Evolutionary conservation across 495 filamentous ascomycete species (phyloP).

Genomic region (Penicillium pulvis): DNA sequence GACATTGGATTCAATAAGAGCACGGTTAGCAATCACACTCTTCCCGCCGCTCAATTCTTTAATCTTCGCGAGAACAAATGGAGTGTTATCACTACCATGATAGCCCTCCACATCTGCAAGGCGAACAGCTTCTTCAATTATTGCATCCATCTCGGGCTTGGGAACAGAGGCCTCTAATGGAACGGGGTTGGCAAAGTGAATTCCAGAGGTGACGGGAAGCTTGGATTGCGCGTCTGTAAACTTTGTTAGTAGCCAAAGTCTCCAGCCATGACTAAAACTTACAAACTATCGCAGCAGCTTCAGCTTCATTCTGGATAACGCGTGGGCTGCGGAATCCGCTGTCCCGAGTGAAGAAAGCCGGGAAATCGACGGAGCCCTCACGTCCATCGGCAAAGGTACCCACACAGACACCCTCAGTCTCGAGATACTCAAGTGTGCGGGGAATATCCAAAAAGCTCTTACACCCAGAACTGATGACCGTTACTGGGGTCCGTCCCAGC

Average conservation of each 20-base stretch:
- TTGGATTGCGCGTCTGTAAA: conserved; percentile 60
- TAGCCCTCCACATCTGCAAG: conserved; percentile 70
- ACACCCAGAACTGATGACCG: conserved; percentile 86
- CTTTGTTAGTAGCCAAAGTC: background rate
- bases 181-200: conserved; percentile 88
- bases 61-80: conserved; percentile 81
- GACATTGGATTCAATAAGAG: conserved; percentile 79
- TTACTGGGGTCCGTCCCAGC: conserved; percentile 85
- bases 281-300: conserved; percentile 87
- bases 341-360: conserved; percentile 86
- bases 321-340: conserved; percentile 79
- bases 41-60: conserved; percentile 73
- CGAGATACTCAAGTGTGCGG: conserved; percentile 87
- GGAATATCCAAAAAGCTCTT: conserved; percentile 96
- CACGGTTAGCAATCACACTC: conserved; percentile 74
- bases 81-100: conserved; percentile 80
- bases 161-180: conserved; percentile 70
- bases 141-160: conserved; percentile 67
- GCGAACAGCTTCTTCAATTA: conserved; percentile 71
- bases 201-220: conserved; percentile 68
- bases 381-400: conserved; percentile 85
- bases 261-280: conserved; percentile 30
- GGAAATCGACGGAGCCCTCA: conserved; percentile 70
- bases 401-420: conserved; percentile 88
- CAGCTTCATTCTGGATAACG: conserved; percentile 68